Evolutionary conservation across 257 asterid genomes (phyloP), one percentile per base, ranked within the genome.

Genomic region (Jacaranda copaia): DNA sequence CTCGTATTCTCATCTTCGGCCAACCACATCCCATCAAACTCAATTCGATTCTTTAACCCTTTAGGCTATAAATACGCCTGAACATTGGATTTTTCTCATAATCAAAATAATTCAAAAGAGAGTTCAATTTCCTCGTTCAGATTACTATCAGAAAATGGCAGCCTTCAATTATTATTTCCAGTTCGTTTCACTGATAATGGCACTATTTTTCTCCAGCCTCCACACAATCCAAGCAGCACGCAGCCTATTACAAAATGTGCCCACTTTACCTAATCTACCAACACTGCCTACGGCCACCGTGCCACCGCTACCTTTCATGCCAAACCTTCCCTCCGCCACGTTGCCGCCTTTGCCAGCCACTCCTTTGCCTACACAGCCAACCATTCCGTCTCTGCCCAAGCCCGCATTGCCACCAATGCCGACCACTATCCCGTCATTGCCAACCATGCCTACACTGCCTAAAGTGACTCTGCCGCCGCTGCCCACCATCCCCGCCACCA

Each of bases 321-420:
- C 65, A 1, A 59, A 59, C 14, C 71, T 66, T 0, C 64, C 81
- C 15, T 48, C 76, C 32, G 20, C 58, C 45, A 15, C 76, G 11
- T 74, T 80, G 72, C 80, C 80, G 39, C 77, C 84, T 18, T 56
- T 56, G 62, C 62, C 62, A 12, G 46, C 73, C 2, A 25, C n/a
- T 11, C 65, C 51, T 5, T 8, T 68, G 20, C 70, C 76, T 0
- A 45, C 76, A 8, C 43, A 57, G 43, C 67, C 74, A 1, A 51
- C 72, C 2, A 19, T 53, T 45, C 71, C 83, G 13, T 16, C 75
- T 8, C 40, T 74, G 56, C 84, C 84, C 11, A 40, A 39, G 39
- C 67, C 81, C 65, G 49, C 73, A n/a, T 53, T 63, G 52, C 67
- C 73, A 40, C 76, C 72, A 19, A 42, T 66, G 72, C 72, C 72